These are phyloP conservation scores for Lactuca saligna DNA, from an alignment of 129 eudicot genomes.

Conservation along the genomic window DNA sequence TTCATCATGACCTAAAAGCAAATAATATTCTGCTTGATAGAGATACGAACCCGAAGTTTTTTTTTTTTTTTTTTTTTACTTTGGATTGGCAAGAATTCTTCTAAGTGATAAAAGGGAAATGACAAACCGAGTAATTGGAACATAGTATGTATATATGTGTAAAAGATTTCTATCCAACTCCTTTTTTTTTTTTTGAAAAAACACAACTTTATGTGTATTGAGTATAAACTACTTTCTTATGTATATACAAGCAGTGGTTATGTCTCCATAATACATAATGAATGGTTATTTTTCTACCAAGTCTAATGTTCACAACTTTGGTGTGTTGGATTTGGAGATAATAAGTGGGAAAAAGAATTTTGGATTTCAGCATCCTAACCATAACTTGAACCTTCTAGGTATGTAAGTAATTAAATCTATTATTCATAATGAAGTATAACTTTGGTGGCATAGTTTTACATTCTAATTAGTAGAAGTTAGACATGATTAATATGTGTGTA, in stretches of 20 bases:
- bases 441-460: not conserved
- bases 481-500: not conserved
- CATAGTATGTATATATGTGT: constrained; percentile 30
- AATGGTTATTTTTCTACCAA: constrained; percentile 48
- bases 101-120: no score
- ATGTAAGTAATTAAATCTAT: constrained; percentile 32
- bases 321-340: constrained; percentile 53
- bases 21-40: no score
- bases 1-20: no score
- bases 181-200: not conserved
- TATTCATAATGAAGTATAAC: not conserved
- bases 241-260: constrained; percentile 43
- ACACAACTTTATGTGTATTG: not conserved
- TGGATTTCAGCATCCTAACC: constrained; percentile 37
- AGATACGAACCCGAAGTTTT: no score
- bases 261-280: constrained; percentile 68
- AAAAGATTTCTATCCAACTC: not conserved
- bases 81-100: no score
- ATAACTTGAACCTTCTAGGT: constrained; percentile 36
- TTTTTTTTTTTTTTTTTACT: no score
- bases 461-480: not conserved
- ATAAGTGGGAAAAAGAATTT: constrained; percentile 51
- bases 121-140: constrained; percentile 14
- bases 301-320: constrained; percentile 58
- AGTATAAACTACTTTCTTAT: not conserved